Base-by-base conservation (phyloP, 2,329 filamentous ascomycete genomes). In the Alternaria consortialis region DNA sequence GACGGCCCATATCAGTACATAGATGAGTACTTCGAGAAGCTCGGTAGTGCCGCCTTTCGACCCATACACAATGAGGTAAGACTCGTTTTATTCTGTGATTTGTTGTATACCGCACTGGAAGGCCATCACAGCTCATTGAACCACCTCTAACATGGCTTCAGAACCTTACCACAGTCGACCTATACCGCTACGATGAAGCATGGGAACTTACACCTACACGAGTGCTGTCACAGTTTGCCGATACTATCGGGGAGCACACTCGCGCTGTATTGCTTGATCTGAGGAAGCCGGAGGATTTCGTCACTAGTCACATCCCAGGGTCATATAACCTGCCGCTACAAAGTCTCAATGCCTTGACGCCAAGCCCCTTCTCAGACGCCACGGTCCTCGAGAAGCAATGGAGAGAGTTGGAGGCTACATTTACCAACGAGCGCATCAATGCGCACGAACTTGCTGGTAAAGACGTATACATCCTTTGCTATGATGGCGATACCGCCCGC, bases 1-100 rank as follows among this genome's bases (percentile, higher is more conserved):
- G 87, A 90, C 58, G 64, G 89, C 27, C 87, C 87, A 0, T 89
- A 89, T 64, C 87, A 89, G 69, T 89, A 89, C 60, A 82, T 89
- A 44, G 79, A 82, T 25, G 85, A 86, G 64, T 89, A 89, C 67
- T 89, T 88, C 65, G 80, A 84, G 27, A 87, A 87, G 65, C 76
- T 88, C 11, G 82, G 79, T 2, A 65, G 78, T 1, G 76, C 78
- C 2, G 37, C 55, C 1, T 71, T 71, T 20, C 63, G 55, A 7
- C 58, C 65, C 2, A 71, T 71, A 40, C 60, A 58, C 7, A 69
- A 71, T 12, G 17, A 66, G 20, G 68, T 65, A 63, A 25, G 55
- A 43, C 1, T 3, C 5, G 1, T 20, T 17, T 36, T 39, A 5
- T 17, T 2, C 9, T 2, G 12, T 13, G 3, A 2, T 15, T 12